Evolutionary conservation across 108 stramenopile genomes (phyloP).

Genomic region (Cyclostephanos invisitatus): DNA sequence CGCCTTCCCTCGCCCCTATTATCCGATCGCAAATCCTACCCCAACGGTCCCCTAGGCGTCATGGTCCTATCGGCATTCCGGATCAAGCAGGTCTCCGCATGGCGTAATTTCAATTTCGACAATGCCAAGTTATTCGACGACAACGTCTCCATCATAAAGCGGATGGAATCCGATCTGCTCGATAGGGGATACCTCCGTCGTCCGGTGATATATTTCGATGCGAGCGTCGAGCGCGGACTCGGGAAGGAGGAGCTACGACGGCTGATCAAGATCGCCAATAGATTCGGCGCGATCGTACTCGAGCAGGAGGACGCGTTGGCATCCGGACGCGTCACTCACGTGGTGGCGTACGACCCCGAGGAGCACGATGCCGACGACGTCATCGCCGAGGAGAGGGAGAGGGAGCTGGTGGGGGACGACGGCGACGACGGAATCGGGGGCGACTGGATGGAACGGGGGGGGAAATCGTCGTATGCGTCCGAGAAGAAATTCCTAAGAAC

Average conservation of each 20-base stretch:
- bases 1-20: conserved; percentile 33
- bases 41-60: conserved; percentile 31
- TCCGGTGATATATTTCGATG: conserved; percentile 41
- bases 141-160: conserved; percentile 31
- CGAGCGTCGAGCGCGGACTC: conserved; percentile 14
- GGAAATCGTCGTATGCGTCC: conserved; percentile 21
- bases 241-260: conserved; percentile 4
- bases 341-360: conserved; percentile 49
- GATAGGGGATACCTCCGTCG: conserved; percentile 27
- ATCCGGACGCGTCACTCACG: conserved; percentile 28
- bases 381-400: conserved; percentile 26
- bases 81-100: conserved; percentile 27
- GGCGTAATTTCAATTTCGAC: conserved; percentile 48
- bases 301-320: conserved; percentile 16
- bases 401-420: not conserved
- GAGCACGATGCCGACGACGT: conserved; percentile 40
- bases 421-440: conserved; percentile 9
- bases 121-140: conserved; percentile 45
- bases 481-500: conserved; percentile 46
- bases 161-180: conserved; percentile 33
- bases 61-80: conserved; percentile 43
- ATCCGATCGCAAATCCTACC: conserved; percentile 31
- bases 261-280: conserved; percentile 28
- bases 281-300: conserved; percentile 22
- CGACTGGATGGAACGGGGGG: conserved; percentile 10